These are phyloP conservation scores for Flaveria brownii DNA, from an alignment of 129 eudicot species.

Conservation along the genomic window DNA sequence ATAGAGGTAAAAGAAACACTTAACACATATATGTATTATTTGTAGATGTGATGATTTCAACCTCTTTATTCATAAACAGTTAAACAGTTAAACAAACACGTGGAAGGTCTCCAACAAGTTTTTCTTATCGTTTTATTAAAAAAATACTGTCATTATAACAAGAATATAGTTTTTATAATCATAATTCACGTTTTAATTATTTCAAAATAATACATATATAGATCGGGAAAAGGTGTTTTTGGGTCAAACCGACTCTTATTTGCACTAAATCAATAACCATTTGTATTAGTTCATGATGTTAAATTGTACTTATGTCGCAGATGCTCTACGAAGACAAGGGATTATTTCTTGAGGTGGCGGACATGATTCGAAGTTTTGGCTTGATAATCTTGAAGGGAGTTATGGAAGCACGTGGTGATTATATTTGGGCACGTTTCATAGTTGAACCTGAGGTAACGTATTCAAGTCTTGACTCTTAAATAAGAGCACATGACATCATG, in stretches of 20 bases:
- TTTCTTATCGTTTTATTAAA: not conserved
- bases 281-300: not conserved
- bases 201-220: not conserved
- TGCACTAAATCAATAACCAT: not conserved
- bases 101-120: not conserved
- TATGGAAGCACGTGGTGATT: slow-evolving; percentile 66
- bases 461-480: not conserved
- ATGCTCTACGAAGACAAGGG: slow-evolving; percentile 84
- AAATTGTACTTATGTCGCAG: slow-evolving; percentile 36
- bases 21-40: not conserved
- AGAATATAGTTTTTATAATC: not conserved
- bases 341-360: slow-evolving; percentile 78
- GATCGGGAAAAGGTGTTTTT: not conserved
- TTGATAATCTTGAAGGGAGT: slow-evolving; percentile 78
- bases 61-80: not conserved
- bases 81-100: not conserved
- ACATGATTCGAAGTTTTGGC: slow-evolving; percentile 71
- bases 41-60: not conserved
- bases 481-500: not conserved
- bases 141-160: not conserved
- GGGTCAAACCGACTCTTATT: not conserved
- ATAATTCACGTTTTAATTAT: not conserved
- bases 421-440: slow-evolving; percentile 73
- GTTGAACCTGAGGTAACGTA: slow-evolving; percentile 69
- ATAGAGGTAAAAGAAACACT: slow-evolving; percentile 60